phyloP scores from a whole-genome alignment of 1,139 yeast species.

The Geotrichum restrictum region DNA sequence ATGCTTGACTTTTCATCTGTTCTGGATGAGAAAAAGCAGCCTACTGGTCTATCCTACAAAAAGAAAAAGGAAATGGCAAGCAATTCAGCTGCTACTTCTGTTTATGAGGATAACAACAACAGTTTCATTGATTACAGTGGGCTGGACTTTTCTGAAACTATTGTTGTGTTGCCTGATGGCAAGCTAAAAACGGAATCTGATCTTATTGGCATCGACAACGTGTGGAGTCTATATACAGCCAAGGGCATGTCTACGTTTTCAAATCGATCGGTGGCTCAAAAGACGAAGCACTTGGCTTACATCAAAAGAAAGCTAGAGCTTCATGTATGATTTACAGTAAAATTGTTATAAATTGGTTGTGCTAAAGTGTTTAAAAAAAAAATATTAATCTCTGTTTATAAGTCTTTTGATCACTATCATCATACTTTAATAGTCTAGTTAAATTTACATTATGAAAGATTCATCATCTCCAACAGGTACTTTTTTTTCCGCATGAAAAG shows the following conservation, averaged over 20 bases:
- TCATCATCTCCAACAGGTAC: too few species aligned
- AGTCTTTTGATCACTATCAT: too few species aligned
- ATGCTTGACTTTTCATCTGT: conserved; percentile 37
- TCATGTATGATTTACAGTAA: too few species aligned
- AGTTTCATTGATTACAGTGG: conserved; percentile 18
- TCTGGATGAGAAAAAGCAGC: conserved; percentile 12
- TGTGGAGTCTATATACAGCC: conserved; percentile 20
- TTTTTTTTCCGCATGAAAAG: too few species aligned
- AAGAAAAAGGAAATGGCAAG: too few species aligned
- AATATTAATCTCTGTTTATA: too few species aligned
- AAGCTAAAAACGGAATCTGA: conserved; percentile 33
- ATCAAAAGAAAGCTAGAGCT: conserved; percentile 23
- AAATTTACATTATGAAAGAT: too few species aligned
- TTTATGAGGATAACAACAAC: background rate
- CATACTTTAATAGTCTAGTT: too few species aligned
- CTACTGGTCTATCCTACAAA: too few species aligned
- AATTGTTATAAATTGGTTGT: too few species aligned
- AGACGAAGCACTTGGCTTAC: conserved; percentile 38
- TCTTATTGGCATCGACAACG: conserved; percentile 30
- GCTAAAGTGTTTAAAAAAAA: background rate
- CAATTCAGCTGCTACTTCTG: too few species aligned
- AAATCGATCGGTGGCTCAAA: conserved; percentile 32
- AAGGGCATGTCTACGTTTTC: conserved; percentile 17
- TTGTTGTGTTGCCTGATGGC: conserved; percentile 27
- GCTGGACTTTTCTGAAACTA: conserved; percentile 23